These are phyloP conservation scores for Aureobasidium subglaciale DNA, from an alignment of 2,329 filamentous ascomycete species.

Conservation along the genomic window DNA sequence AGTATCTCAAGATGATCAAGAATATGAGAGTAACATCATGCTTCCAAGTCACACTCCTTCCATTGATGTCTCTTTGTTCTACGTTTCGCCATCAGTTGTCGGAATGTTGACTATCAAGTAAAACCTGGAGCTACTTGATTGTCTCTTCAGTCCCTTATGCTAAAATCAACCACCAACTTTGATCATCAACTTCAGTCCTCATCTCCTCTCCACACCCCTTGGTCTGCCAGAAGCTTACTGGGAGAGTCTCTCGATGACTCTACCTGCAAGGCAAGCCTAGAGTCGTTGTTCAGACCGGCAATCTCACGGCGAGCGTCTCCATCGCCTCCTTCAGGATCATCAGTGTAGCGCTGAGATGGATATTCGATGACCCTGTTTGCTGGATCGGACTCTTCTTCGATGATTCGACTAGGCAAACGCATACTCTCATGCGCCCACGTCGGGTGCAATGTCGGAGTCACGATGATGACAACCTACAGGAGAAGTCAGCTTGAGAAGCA, in stretches of 20 bases:
- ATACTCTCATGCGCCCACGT: conserved; percentile 20
- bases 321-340: background rate
- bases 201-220: background rate
- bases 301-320: conserved; percentile 7
- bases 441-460: conserved; percentile 22
- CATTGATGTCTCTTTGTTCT: no score
- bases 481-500: background rate
- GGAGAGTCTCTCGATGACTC: conserved; percentile 23
- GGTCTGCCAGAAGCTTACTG: background rate
- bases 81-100: no score
- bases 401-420: background rate
- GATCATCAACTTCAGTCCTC: background rate
- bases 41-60: no score
- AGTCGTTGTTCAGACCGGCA: conserved; percentile 25
- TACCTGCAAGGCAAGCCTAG: conserved; percentile 24
- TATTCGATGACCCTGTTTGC: conserved; percentile 9
- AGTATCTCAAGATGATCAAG: no score
- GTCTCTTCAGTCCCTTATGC: no score
- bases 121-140: no score
- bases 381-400: background rate
- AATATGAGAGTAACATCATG: no score
- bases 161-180: no score
- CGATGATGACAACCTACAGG: conserved; percentile 22
- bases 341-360: conserved; percentile 3
- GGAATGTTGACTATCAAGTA: no score